These are phyloP conservation scores for Pseudohyphozyma bogoriensis DNA, from an alignment of 768 basidiomycete species.

Conservation along the genomic window DNA sequence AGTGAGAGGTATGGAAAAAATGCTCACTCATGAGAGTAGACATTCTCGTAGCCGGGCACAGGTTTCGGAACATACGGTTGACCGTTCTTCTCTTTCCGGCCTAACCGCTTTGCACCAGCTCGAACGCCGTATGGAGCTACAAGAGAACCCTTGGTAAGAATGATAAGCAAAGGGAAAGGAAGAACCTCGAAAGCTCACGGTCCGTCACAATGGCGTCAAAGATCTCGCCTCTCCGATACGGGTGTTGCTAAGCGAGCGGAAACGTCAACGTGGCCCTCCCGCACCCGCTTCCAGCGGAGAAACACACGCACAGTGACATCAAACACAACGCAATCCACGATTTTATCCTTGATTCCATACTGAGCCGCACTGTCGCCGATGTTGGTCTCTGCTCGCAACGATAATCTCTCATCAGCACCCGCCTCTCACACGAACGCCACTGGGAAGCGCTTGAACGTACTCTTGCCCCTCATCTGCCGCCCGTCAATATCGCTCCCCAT, in stretches of 20 bases:
- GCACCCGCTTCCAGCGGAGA: too few relatives aligned
- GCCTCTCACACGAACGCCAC: background rate
- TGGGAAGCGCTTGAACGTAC: conserved; percentile 38
- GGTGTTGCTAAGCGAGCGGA: conserved; percentile 40
- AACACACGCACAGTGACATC: conserved; percentile 60
- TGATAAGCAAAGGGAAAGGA: background rate
- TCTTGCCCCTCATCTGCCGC: conserved; percentile 89
- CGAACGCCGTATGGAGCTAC: conserved; percentile 67
- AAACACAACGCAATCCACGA: conserved; percentile 80
- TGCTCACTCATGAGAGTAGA: conserved; percentile 31
- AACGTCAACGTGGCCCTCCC: background rate
- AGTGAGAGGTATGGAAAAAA: background rate
- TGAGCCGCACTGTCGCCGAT: conserved; percentile 41
- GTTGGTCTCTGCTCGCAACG: conserved; percentile 5
- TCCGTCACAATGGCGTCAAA: conserved; percentile 84
- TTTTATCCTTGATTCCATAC: conserved; percentile 61
- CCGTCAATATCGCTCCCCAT: conserved; percentile 96
- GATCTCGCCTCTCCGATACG: conserved; percentile 76
- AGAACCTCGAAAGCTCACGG: conserved; percentile 35
- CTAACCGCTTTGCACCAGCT: conserved; percentile 43
- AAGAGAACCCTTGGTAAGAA: background rate
- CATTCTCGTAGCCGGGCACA: conserved; percentile 23
- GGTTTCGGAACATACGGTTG: conserved; percentile 41
- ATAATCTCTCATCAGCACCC: background rate
- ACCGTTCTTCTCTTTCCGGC: conserved; percentile 30